phyloP scores from a whole-genome alignment of 2,329 filamentous ascomycete genomes.

The Claviceps paspali region DNA sequence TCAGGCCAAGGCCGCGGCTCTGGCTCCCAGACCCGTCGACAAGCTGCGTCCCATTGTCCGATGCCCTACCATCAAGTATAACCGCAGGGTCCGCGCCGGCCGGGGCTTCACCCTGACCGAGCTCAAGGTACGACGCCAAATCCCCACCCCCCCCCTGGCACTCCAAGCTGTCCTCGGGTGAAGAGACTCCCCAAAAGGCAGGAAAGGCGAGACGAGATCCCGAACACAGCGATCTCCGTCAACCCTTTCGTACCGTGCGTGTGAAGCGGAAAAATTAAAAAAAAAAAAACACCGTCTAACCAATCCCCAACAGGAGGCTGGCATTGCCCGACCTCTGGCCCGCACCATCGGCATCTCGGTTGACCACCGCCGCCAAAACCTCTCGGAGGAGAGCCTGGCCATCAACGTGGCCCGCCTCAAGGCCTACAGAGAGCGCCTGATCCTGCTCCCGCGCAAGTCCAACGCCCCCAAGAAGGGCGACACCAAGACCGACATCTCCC shows the following conservation, averaged over 20 bases:
- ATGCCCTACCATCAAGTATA: constrained; percentile 98
- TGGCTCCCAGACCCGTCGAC: constrained; percentile 95
- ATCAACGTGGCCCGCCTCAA: constrained; percentile 95
- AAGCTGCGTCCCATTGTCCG: constrained; percentile 90
- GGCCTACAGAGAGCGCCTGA: constrained; percentile 90
- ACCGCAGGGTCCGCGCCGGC: constrained; percentile 90
- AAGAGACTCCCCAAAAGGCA: no score
- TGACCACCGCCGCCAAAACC: constrained; percentile 92
- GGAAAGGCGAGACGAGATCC: no score
- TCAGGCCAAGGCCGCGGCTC: constrained; percentile 83
- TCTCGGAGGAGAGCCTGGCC: constrained; percentile 86
- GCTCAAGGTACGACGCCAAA: constrained; percentile 92
- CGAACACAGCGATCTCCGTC: no score
- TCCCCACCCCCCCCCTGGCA: no score
- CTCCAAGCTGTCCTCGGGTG: no score
- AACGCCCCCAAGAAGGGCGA: constrained; percentile 91
- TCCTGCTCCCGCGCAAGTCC: constrained; percentile 92
- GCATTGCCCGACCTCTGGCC: constrained; percentile 86
- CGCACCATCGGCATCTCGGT: constrained; percentile 94
- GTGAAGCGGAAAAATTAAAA: no score
- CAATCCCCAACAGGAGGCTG: constrained; percentile 61
- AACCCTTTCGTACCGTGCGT: no score
- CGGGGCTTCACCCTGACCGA: constrained; percentile 96
- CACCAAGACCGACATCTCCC: constrained; percentile 65
- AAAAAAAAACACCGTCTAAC: no score